Evolutionary conservation across 2,329 filamentous ascomycete species (phyloP), one percentile per base, ranked within the genome.

Genomic region (Helotiales sp.): DNA sequence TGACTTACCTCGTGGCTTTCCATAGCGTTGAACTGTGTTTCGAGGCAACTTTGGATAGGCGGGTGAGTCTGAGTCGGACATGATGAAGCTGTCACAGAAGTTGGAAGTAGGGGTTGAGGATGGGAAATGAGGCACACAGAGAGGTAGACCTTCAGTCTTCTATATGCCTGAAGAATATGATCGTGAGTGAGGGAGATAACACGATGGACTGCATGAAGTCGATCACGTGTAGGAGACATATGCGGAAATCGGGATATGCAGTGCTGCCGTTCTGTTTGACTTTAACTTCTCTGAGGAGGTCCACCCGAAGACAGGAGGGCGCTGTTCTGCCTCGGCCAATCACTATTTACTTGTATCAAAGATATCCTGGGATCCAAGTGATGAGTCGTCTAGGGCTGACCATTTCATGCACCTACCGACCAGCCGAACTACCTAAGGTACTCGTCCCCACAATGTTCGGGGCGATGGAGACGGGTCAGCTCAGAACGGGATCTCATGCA

Each of bases 11-110:
- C 73, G 68, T 22, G 70, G 67, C 55, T 75, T 74, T 7, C 54
- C 66, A 62, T 74, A 72, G 28, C 73, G 67, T 30, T 73, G 73
- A 20, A 75, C 47, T 10, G 72, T 74, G 64, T 72, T 75, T 20
- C 72, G 72, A n/a, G 70, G 30, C 6, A 70, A 47, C 55, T 72
- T 71, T 22, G 72, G 69, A 47, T 74, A 75, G 34, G 63, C 45
- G 15, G 66, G 49, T 24, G 32, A 49, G 7, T 70, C 64, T 17
- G 64, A 63, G 32, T 69, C 59, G 15, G 65, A 28, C 66, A 70
- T 70, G 15, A 30, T 66, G 49, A 59, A 43, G 2, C 24, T 6
- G 15, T 49, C 24, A 40, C 37, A 7, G 24, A n/a, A 34, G 28
- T 22, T 20, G 30, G 2, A 54, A 22, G 32, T 30, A 8, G 32